Conservation (phyloP, 176 grass and related monocot genomes). For the Aechmea fasciata region DNA sequence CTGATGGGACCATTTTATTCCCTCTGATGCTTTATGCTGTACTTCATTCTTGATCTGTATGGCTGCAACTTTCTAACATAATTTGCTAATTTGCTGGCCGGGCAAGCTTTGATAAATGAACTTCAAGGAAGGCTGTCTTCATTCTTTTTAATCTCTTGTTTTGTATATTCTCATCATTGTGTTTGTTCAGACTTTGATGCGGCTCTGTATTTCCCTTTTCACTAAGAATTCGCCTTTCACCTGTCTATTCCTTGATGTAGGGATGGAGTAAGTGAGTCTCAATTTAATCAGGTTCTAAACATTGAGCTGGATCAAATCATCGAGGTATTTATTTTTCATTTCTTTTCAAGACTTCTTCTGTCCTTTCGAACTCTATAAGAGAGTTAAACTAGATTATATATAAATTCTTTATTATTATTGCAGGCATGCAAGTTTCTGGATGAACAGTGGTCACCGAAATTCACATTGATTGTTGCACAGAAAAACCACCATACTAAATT, state of each 20-base stretch:
- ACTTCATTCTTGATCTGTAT: too few relatives aligned
- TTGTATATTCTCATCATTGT: neutral
- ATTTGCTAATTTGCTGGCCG: neutral
- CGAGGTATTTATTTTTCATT: conserved; percentile 29
- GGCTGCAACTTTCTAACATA: neutral
- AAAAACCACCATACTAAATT: conserved; percentile 94
- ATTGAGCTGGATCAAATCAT: conserved; percentile 92
- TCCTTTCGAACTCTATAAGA: neutral
- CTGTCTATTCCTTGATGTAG: conserved; percentile 23
- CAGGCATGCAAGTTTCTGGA: conserved; percentile 83
- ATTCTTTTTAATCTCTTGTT: neutral
- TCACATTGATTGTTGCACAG: conserved; percentile 80
- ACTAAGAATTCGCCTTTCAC: neutral
- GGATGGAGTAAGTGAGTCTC: conserved; percentile 83
- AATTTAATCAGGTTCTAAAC: conserved; percentile 82
- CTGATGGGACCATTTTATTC: too few relatives aligned
- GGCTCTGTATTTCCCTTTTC: neutral
- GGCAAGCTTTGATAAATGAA: neutral
- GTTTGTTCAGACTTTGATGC: neutral
- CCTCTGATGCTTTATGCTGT: too few relatives aligned
- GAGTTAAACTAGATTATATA: neutral
- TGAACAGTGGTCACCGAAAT: conserved; percentile 62
- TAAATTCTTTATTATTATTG: conserved; percentile 2
- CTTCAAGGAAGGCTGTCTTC: neutral
- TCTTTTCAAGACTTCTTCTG: neutral